Percentiles rank a stretch among this genome's conserved stretches.
phyloP scores from a whole-genome alignment of 2,329 filamentous ascomycete species.

The Ceratocystiopsis sp. region DNA sequence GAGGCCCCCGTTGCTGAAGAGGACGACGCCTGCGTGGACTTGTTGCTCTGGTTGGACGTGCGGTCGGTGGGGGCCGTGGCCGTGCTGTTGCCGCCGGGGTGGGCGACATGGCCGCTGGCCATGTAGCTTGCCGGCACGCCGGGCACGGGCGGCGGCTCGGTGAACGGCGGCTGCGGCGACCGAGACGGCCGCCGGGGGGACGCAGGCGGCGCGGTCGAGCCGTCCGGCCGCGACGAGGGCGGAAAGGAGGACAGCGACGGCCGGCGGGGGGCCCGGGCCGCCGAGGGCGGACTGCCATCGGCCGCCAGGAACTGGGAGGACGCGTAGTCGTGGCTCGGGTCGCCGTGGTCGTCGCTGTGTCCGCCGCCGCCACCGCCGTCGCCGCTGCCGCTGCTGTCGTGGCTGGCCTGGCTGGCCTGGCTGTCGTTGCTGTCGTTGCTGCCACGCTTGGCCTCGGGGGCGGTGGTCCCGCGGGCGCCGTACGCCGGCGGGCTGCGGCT shows the following conservation, averaged over 20 bases:
- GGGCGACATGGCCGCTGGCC: too few species aligned
- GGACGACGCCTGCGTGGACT: conserved; percentile 39
- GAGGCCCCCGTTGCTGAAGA: conserved; percentile 36
- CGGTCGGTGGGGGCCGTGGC: conserved; percentile 30
- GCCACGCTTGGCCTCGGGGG: too few species aligned
- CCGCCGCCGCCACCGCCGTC: too few species aligned
- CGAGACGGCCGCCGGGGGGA: conserved; percentile 30
- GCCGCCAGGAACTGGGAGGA: neutral
- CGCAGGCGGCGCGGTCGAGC: conserved; percentile 38
- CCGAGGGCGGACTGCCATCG: conserved; percentile 7
- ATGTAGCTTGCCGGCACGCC: conserved; percentile 7
- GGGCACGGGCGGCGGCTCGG: conserved; percentile 35
- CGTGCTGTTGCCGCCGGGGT: conserved; percentile 15
- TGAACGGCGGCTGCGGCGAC: conserved; percentile 32
- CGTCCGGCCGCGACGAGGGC: conserved; percentile 29
- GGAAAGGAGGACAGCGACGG: conserved; percentile 49
- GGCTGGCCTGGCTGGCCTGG: too few species aligned
- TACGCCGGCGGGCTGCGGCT: neutral
- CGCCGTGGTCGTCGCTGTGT: too few species aligned
- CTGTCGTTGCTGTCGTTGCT: too few species aligned
- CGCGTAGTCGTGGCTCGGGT: too few species aligned
- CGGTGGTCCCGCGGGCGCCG: too few species aligned
- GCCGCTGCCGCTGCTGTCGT: too few species aligned
- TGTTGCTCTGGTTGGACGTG: conserved; percentile 40
- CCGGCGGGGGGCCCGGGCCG: conserved; percentile 24